Evolutionary conservation across 805 yeast species (phyloP).

Genomic region (Ogataea populi-albae): DNA sequence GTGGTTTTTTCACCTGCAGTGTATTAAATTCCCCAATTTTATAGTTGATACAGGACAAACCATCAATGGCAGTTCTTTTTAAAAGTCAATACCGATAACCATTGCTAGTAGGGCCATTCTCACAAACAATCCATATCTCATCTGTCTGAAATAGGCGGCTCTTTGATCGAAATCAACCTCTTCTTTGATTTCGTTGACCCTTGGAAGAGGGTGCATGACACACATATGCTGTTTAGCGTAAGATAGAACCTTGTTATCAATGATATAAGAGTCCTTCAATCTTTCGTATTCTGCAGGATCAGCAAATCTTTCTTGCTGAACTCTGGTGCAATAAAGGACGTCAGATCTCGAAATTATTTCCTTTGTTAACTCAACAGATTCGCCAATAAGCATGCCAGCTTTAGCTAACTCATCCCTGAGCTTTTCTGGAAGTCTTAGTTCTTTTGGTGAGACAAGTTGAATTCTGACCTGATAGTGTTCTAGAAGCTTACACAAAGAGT

Average conservation of each 20-base stretch:
- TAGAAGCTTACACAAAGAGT: slow-evolving; percentile 86
- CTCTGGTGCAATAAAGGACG: slow-evolving; percentile 96
- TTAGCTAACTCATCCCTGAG: slow-evolving; percentile 63
- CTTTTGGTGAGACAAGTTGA: slow-evolving; percentile 89
- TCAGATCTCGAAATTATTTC: slow-evolving; percentile 88
- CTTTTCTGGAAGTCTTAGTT: slow-evolving; percentile 76
- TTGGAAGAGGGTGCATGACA: slow-evolving; percentile 98
- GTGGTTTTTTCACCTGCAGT: no score
- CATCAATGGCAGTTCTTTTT: slow-evolving; percentile 18
- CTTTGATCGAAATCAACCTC: slow-evolving; percentile 99
- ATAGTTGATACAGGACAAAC: no score
- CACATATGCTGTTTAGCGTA: slow-evolving; percentile 98
- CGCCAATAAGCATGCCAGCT: slow-evolving; percentile 68
- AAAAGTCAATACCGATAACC: slow-evolving; percentile 94
- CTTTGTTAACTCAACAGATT: slow-evolving; percentile 73
- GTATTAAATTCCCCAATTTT: no score
- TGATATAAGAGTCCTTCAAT: slow-evolving; percentile 86
- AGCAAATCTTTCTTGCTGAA: slow-evolving; percentile 93
- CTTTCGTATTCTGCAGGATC: slow-evolving; percentile 75
- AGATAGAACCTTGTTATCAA: slow-evolving; percentile 85
- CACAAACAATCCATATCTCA: slow-evolving; percentile 96
- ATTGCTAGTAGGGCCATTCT: slow-evolving; percentile 98
- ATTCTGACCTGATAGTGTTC: slow-evolving; percentile 90
- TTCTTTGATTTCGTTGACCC: slow-evolving; percentile 93
- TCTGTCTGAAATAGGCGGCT: slow-evolving; percentile 99